Evolutionary conservation across 345 rosid species (phyloP).

Genomic region (Boechera retrofracta): DNA sequence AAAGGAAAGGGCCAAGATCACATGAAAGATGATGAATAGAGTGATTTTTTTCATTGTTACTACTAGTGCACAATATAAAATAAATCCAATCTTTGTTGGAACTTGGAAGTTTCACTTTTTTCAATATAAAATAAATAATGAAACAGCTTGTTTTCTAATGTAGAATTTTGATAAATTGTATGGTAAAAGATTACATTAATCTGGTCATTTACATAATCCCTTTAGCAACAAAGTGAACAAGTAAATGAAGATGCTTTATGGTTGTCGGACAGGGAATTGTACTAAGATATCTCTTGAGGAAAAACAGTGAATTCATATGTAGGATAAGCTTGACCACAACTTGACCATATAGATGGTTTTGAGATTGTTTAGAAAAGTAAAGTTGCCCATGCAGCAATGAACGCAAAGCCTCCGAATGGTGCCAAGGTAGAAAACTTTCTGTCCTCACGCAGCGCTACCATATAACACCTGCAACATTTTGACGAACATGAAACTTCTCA

Average conservation of each 20-base stretch:
- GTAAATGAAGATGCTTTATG: background rate
- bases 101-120: background rate
- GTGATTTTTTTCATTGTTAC: background rate
- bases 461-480: slow-evolving; percentile 68
- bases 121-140: background rate
- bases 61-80: background rate
- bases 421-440: slow-evolving; percentile 75
- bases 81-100: background rate
- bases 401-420: slow-evolving; percentile 91
- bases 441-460: slow-evolving; percentile 84
- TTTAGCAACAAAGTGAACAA: slow-evolving; percentile 1
- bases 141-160: background rate
- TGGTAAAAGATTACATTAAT: slow-evolving; percentile 2
- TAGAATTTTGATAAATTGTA: background rate
- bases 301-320: slow-evolving; percentile 2
- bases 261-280: background rate
- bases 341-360: background rate
- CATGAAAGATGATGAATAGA: background rate
- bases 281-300: background rate
- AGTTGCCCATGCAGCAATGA: slow-evolving; percentile 87
- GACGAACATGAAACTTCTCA: slow-evolving; percentile 7
- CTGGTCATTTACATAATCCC: slow-evolving; percentile 1
- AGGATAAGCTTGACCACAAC: background rate
- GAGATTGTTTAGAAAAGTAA: slow-evolving; percentile 59
- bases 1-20: background rate